Percentiles rank a stretch among this genome's conserved stretches.
Conservation (phyloP, 495 filamentous ascomycete species). For the Annulohypoxylon maeteangense region DNA sequence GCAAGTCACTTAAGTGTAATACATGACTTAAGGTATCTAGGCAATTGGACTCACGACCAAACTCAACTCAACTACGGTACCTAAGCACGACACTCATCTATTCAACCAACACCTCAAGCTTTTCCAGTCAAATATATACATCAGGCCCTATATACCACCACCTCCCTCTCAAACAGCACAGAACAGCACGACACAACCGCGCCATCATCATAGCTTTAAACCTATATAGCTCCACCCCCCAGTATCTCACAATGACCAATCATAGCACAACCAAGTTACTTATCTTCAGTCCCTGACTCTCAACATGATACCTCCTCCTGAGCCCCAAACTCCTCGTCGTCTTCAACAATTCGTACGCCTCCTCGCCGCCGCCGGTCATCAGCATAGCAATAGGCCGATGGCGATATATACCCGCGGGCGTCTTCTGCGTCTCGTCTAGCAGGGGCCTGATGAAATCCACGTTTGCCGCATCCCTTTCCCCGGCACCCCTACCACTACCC, state of each 20-base stretch:
- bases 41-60: background rate
- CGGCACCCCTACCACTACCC: background rate
- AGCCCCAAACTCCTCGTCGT: slow-evolving; percentile 73
- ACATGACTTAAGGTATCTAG: too few species aligned
- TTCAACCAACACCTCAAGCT: background rate
- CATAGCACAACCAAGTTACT: slow-evolving; percentile 81
- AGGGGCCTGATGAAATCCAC: slow-evolving; percentile 69
- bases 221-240: slow-evolving; percentile 11
- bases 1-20: too few species aligned
- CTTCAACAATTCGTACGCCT: slow-evolving; percentile 70
- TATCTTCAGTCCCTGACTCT: slow-evolving; percentile 82
- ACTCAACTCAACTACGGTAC: background rate
- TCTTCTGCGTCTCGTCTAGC: slow-evolving; percentile 78
- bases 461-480: background rate
- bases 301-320: slow-evolving; percentile 79
- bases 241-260: slow-evolving; percentile 49
- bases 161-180: background rate
- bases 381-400: slow-evolving; percentile 81
- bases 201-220: slow-evolving; percentile 10
- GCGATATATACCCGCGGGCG: slow-evolving; percentile 75
- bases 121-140: slow-evolving; percentile 8
- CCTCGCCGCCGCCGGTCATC: slow-evolving; percentile 82
- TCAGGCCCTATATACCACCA: slow-evolving; percentile 20
- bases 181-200: background rate
- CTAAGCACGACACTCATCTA: background rate